phyloP scores from a whole-genome alignment of 257 asterid genomes.

The Euphrasia confusa region DNA sequence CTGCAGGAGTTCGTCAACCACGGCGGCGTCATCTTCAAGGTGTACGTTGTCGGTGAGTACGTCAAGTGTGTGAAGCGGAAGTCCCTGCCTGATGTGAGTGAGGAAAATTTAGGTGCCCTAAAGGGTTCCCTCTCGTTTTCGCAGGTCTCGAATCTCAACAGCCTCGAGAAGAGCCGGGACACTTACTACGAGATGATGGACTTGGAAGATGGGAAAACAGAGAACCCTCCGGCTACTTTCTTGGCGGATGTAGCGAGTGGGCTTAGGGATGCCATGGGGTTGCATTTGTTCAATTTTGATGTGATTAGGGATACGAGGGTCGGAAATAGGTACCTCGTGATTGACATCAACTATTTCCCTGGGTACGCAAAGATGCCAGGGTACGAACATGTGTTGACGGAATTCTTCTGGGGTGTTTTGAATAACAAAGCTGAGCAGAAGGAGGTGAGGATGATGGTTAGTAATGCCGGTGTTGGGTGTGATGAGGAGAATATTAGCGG shows the following conservation, averaged over 20 bases:
- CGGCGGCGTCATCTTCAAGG: constrained; percentile 73
- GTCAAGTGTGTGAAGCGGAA: constrained; percentile 74
- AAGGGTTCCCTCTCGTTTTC: constrained; percentile 52
- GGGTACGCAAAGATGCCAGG: constrained; percentile 77
- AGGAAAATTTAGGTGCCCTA: constrained; percentile 42
- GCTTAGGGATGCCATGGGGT: constrained; percentile 42
- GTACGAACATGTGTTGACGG: constrained; percentile 59
- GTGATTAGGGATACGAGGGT: constrained; percentile 60
- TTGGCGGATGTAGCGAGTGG: constrained; percentile 56
- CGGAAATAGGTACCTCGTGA: constrained; percentile 62
- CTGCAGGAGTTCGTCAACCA: constrained; percentile 75
- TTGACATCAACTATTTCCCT: constrained; percentile 75
- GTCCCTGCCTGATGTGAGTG: constrained; percentile 57
- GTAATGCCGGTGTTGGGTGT: constrained; percentile 35
- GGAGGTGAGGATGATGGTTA: constrained; percentile 37
- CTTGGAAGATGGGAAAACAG: constrained; percentile 49
- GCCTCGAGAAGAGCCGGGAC: constrained; percentile 40
- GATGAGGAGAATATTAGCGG: constrained; percentile 37
- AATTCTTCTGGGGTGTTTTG: constrained; percentile 58
- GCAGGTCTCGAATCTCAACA: constrained; percentile 50
- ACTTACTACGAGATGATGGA: constrained; percentile 48
- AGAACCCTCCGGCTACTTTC: constrained; percentile 60
- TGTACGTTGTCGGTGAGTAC: constrained; percentile 70
- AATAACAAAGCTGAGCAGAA: constrained; percentile 20
- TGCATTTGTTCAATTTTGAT: constrained; percentile 66